A percentile compares a stretch with the other conserved stretches of the same genome.
These are phyloP conservation scores for Phycomyces blakesleeanus DNA, from an alignment of 192 early-diverging fungal genomes.

Conservation along the genomic window DNA sequence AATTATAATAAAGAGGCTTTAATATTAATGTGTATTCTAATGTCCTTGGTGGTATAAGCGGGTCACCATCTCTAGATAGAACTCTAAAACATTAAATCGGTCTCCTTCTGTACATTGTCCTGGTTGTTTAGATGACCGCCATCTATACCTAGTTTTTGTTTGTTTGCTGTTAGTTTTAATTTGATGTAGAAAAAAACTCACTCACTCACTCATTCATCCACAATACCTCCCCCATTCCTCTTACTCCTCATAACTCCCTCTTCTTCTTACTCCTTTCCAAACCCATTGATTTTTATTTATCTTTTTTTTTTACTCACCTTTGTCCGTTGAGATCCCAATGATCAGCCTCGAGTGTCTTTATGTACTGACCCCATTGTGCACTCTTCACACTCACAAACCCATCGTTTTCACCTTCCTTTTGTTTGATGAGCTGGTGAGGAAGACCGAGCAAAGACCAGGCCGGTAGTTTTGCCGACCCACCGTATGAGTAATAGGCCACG, in stretches of 20 bases:
- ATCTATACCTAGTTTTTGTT: neutral
- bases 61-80: constrained; percentile 33
- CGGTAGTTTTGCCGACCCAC: constrained; percentile 65
- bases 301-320: too few relatives aligned
- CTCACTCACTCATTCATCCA: too few relatives aligned
- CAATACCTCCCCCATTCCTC: too few relatives aligned
- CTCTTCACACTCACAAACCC: constrained; percentile 82
- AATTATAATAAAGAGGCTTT: too few relatives aligned
- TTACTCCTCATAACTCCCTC: too few relatives aligned
- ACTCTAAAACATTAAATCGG: constrained; percentile 28
- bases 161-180: neutral
- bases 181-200: too few relatives aligned
- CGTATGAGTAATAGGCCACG: constrained; percentile 82
- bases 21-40: neutral
- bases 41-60: constrained; percentile 34
- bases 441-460: constrained; percentile 64
- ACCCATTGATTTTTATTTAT: too few relatives aligned
- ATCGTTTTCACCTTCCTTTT: constrained; percentile 87
- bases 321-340: constrained; percentile 82
- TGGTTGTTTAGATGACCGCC: constrained; percentile 3
- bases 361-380: constrained; percentile 87
- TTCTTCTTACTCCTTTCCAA: too few relatives aligned
- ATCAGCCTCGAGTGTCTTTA: constrained; percentile 78
- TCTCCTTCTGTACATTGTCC: constrained; percentile 13
- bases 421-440: constrained; percentile 73